Evolutionary conservation across 495 filamentous ascomycete genomes (phyloP), one percentile per base, ranked within the genome.

Genomic region (Penicillium manginii): DNA sequence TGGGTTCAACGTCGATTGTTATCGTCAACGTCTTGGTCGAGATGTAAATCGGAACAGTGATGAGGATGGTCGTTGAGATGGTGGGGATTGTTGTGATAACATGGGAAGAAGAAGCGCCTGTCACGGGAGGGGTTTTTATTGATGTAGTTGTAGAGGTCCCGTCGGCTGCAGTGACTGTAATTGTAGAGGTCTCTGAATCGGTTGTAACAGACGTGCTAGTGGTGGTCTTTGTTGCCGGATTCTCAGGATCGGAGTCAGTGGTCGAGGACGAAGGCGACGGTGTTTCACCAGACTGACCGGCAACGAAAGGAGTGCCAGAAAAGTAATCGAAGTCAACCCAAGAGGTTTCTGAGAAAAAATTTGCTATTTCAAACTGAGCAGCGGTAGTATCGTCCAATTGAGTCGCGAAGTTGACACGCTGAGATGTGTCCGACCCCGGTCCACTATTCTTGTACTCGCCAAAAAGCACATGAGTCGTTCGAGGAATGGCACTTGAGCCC

Each of bases 391-490:
- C 22, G 21, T 54, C 48, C 17, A 59, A 43, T 51, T 59, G 51
- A 3, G 57, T 54, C 22, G 57, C 43, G 18, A 59, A 59, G 1
- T 50, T 42, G 6, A 43, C 57, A 37, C 57, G 57, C 1, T 35
- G 15, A n/a, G 45, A 35, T 5, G 50, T 54, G 21, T 51, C 54
- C 3, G 61, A 59, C 8, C 63, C 63, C 8, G 63, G 52, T 18
- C 63, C 63, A 45, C 45, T 40, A 19, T 63, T 66, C 7, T 52
- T 47, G 40, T 66, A 66, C 18, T 66, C 63, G 4, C 55, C 56
- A 43, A 66, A 66, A 2, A 60, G 59, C n/a, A 66, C 63, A 18
- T 47, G 45, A 21, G 5, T 23, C 11, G 51, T 66, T 4, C 56
- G 52, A 17, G 40, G 3, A 26, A 3, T 63, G 39, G 52, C 55